Conservation (phyloP, 73 alveolate genomes). For the Urostyla sp. region DNA sequence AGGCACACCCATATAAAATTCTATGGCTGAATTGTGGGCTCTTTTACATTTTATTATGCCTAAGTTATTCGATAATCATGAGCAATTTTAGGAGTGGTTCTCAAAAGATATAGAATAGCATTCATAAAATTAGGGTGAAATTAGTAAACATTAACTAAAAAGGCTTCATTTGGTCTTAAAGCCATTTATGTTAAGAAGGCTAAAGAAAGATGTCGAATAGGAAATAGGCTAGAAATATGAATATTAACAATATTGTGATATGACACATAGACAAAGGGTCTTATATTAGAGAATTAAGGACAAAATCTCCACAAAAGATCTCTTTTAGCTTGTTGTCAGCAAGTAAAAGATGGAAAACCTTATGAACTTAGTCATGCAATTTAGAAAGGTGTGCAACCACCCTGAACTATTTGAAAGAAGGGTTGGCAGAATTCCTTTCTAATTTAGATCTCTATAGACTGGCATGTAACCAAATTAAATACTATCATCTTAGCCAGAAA, state of each 20-base stretch:
- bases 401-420: constrained; percentile 98
- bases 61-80: constrained; percentile 96
- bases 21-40: constrained; percentile 99
- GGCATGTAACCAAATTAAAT: constrained; percentile 57
- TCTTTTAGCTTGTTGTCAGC: constrained; percentile 89
- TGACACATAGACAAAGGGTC: constrained; percentile 95
- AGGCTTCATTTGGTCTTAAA: constrained; percentile 96
- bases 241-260: constrained; percentile 86
- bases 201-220: constrained; percentile 97
- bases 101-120: constrained; percentile 98
- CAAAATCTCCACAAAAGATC: constrained; percentile 92
- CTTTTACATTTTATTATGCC: constrained; percentile 98
- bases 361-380: constrained; percentile 97
- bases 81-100: constrained; percentile 98
- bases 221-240: constrained; percentile 97
- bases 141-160: constrained; percentile 92
- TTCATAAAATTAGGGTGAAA: constrained; percentile 90
- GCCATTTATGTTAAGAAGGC: constrained; percentile 98
- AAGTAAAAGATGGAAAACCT: constrained; percentile 95
- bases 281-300: constrained; percentile 91
- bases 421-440: constrained; percentile 91
- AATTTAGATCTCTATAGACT: constrained; percentile 71
- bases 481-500: constrained; percentile 34
- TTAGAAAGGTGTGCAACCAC: constrained; percentile 97
- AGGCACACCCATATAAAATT: constrained; percentile 98